Base-by-base conservation (phyloP, 176 grass and related monocot species). In the Oryza nivara region DNA sequence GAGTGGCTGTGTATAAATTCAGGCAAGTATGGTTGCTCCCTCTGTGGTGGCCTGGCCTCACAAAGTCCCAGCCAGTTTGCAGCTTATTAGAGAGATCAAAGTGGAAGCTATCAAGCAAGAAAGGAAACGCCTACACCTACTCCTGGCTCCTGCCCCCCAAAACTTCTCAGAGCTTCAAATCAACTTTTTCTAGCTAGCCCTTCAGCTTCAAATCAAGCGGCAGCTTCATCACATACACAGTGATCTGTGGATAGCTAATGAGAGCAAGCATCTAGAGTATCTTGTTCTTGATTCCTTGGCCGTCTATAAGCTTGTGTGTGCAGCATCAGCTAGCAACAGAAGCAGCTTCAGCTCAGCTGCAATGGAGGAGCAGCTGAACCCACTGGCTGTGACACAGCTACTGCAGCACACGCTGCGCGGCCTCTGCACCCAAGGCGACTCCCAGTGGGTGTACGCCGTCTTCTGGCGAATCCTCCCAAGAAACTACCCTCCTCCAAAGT, bases 401-500 rank as follows among this genome's bases (percentile, higher is more conserved):
- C 77, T 94, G 23, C 92, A 94, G 83, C 92, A 94, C 84, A 89
- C 89, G 72, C 84, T 94, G 63, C 90, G 89, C 79, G 87, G 87
- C 89, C 80, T 92, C 38, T 94, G 92, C 88, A 77, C 80, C 73
- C 81, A 65, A 19, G 92, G 89, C 48, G 86, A 81, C 36, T 85
- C 92, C 67, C 75, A 85, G 73, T 94, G 92, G 92, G 89, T 94
- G 15, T 94, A 94, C 76, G 89, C 92, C 23, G 89, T 94, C 84
- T 92, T 94, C 75, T 94, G 92, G 92, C 83, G 92, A 68, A 94
- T 94, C 75, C 80, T 92, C 73, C 92, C 92, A 16, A 89, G 92
- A 40, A 94, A 94, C 76, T 94, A 94, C 71, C 92, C 92, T 3
- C 92, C 92, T 63, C 92, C 92, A 63, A 94, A 87, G 92, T 94